Evolutionary conservation across 805 yeast genomes (phyloP).

Genomic region (Lipomyces sp.): DNA sequence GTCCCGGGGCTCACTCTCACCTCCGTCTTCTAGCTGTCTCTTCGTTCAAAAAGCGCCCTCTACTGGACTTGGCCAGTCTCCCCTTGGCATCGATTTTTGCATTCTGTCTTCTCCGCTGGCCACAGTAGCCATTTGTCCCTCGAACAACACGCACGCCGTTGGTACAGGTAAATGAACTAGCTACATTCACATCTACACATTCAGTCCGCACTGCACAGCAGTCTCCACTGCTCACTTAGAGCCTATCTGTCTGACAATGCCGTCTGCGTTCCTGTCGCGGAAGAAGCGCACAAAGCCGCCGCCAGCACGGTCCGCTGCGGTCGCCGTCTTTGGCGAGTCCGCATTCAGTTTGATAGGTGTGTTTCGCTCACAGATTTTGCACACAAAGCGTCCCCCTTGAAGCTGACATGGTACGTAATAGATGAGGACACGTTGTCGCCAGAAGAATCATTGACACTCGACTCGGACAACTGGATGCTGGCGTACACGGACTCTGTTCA

Average conservation of each 20-base stretch:
- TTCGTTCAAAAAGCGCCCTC: no score
- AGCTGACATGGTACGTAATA: background rate
- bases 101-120: background rate
- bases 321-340: slow-evolving; percentile 26
- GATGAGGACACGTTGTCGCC: slow-evolving; percentile 33
- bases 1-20: no score
- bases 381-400: background rate
- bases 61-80: no score
- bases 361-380: background rate
- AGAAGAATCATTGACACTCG: slow-evolving; percentile 33
- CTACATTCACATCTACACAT: background rate
- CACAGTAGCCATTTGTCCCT: background rate
- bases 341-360: slow-evolving; percentile 22
- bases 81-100: background rate
- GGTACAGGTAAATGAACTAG: background rate
- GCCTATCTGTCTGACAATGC: slow-evolving; percentile 8
- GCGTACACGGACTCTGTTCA: slow-evolving; percentile 24
- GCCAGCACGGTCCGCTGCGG: slow-evolving; percentile 25
- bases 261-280: slow-evolving; percentile 18
- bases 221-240: slow-evolving; percentile 4
- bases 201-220: background rate
- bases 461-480: slow-evolving; percentile 31
- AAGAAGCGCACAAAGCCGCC: slow-evolving; percentile 18
- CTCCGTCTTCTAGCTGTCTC: no score
- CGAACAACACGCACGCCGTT: background rate